Conservation (phyloP, 495 filamentous ascomycete genomes). For the Hyaloscypha bicolor region DNA sequence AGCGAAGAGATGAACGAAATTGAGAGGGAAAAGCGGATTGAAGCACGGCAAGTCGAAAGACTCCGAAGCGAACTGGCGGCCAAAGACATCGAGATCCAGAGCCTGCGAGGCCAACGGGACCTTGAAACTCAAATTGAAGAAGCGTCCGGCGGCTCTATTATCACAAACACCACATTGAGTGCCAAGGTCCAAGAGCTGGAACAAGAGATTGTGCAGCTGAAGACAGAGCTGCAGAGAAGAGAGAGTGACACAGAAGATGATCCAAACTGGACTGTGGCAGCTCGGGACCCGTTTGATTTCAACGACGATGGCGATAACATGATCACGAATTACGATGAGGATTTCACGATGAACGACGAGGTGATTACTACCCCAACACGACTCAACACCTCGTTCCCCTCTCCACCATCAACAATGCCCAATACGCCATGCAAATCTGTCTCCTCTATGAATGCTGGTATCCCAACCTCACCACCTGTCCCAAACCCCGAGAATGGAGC, state of each 20-base stretch:
- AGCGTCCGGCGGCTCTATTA: conserved; percentile 20
- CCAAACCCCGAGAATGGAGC: conserved; percentile 46
- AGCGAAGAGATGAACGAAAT: conserved; percentile 76
- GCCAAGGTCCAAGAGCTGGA: conserved; percentile 29
- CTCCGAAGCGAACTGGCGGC: conserved; percentile 56
- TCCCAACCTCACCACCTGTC: conserved; percentile 38
- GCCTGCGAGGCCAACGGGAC: conserved; percentile 30
- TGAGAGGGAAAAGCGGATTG: conserved; percentile 54
- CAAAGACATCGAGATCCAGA: conserved; percentile 50
- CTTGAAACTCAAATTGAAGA: conserved; percentile 31
- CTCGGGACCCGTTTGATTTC: conserved; percentile 44
- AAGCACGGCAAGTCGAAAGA: conserved; percentile 43
- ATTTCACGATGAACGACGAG: conserved; percentile 34
- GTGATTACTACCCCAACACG: conserved; percentile 32
- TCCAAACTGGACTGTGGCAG: conserved; percentile 44
- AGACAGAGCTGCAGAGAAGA: conserved; percentile 26
- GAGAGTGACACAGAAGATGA: conserved; percentile 33
- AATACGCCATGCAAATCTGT: conserved; percentile 41
- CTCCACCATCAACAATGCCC: conserved; percentile 44
- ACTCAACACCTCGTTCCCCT: conserved; percentile 46
- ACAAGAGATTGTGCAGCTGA: conserved; percentile 24
- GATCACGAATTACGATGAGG: conserved; percentile 36
- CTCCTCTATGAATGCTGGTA: conserved; percentile 32
- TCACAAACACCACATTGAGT: conserved; percentile 16
- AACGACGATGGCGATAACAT: conserved; percentile 40